Evolutionary conservation across 805 yeast species (phyloP), one percentile per base, ranked within the genome.

Genomic region (Suhomyces sp.): DNA sequence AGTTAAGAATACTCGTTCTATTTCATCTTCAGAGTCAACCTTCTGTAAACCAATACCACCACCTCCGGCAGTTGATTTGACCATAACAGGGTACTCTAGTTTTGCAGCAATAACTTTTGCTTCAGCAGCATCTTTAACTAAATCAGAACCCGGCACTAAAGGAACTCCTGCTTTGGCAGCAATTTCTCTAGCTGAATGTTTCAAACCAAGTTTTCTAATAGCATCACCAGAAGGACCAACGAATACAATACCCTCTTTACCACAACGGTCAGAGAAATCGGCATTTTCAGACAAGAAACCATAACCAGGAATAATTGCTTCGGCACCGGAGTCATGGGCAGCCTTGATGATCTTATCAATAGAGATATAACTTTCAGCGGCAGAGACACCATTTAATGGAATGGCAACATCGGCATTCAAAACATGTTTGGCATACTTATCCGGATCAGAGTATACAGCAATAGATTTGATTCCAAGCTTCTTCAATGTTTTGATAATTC

Each of bases 21-120:
- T 79, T 41, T 93, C 97, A 13, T 60, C 79, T 47, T 77, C 85
- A 22, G 79, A 73, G 53, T 90, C 96, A 40, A 90, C 97, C 56
- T 88, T 85, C 61, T 91, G 97, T 49, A 91, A 69, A 46, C 98
- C 98, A 54, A 91, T 91, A 65, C 98, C 98, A 63, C 98, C 98
- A 54, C 98, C 98, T 58, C 98, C 98, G 17, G 98, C 98, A 42
- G 98, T 93, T 17, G 95, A 84, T 63, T 91, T 91, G 33, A 93
- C 86, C 98, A 91, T 91, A 21, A 91, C 78, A 19, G 98, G 98
- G 51, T 87, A 93, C 38, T 76, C 84, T 33, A 91, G 68, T 50
- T 75, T 65, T 12, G 76, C 79, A 11, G 96, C 98, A 43, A 82
- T 76, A 41, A 65, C 72, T 38, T 71, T 68, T 3, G 98, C 98